Percentiles rank a stretch among this genome's conserved stretches.
These are phyloP conservation scores for Castanopsis chinensis DNA, from an alignment of 306 rosid species.

Conservation along the genomic window DNA sequence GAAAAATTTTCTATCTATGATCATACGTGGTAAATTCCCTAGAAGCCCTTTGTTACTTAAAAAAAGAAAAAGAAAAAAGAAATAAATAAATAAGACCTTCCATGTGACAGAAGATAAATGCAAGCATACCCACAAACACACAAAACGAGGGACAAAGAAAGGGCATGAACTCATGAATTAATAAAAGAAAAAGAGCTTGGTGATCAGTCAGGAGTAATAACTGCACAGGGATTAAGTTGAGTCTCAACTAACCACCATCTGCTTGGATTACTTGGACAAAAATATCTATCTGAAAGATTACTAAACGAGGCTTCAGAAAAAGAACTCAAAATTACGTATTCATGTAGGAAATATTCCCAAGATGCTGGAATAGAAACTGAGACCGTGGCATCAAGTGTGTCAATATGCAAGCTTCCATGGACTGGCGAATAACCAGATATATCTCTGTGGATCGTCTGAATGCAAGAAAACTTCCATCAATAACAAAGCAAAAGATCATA, in stretches of 20 bases:
- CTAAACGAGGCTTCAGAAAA: constrained; percentile 21
- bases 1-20: not conserved
- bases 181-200: not conserved
- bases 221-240: constrained; percentile 1
- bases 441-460: constrained; percentile 88
- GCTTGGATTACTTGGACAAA: constrained; percentile 96
- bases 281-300: constrained; percentile 66
- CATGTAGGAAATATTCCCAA: constrained; percentile 23
- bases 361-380: constrained; percentile 52
- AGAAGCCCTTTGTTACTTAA: not conserved
- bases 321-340: not conserved
- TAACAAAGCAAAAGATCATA: not conserved
- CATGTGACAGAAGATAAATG: not conserved
- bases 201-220: not conserved
- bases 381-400: constrained; percentile 87
- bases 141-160: not conserved
- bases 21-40: not conserved
- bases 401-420: constrained; percentile 84
- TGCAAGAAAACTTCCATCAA: constrained; percentile 25
- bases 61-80: not conserved
- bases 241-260: constrained; percentile 67
- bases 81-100: not conserved
- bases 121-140: no score
- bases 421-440: constrained; percentile 83
- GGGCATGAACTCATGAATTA: not conserved